phyloP scores from a whole-genome alignment of 2,329 filamentous ascomycete genomes.

The Fusarium caatingaense region DNA sequence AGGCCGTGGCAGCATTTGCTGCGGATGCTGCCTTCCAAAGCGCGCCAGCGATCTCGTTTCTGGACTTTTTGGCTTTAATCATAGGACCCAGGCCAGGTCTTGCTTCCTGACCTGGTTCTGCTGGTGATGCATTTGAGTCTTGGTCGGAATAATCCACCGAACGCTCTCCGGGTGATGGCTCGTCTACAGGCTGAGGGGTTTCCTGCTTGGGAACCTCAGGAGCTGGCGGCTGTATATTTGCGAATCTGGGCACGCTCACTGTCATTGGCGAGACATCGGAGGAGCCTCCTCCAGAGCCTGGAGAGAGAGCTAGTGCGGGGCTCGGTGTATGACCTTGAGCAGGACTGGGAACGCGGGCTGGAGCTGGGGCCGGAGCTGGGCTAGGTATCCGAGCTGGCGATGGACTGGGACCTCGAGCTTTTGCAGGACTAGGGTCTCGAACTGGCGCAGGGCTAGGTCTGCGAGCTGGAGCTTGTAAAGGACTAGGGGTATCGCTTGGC shows the following conservation, averaged over 20 bases:
- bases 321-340: constrained; percentile 8
- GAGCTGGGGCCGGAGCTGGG: neutral
- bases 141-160: constrained; percentile 37
- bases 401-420: constrained; percentile 15
- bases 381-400: constrained; percentile 9
- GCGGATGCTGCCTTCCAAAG: constrained; percentile 78
- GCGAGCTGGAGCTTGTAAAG: constrained; percentile 6
- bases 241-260: constrained; percentile 38
- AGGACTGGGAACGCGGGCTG: constrained; percentile 11
- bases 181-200: constrained; percentile 14
- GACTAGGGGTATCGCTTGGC: neutral
- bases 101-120: constrained; percentile 26
- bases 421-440: constrained; percentile 10
- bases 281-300: constrained; percentile 33
- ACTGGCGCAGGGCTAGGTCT: constrained; percentile 3
- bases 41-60: constrained; percentile 77
- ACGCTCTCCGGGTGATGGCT: constrained; percentile 21
- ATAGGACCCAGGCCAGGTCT: constrained; percentile 76
- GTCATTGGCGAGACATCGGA: constrained; percentile 42
- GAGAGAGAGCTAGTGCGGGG: constrained; percentile 12
- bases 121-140: constrained; percentile 12
- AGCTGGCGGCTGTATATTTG: constrained; percentile 27
- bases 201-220: constrained; percentile 37
- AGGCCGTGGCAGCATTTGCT: constrained; percentile 64
- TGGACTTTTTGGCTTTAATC: constrained; percentile 83